Evolutionary conservation across 306 rosid species (phyloP).

Genomic region (Pueraria montana): DNA sequence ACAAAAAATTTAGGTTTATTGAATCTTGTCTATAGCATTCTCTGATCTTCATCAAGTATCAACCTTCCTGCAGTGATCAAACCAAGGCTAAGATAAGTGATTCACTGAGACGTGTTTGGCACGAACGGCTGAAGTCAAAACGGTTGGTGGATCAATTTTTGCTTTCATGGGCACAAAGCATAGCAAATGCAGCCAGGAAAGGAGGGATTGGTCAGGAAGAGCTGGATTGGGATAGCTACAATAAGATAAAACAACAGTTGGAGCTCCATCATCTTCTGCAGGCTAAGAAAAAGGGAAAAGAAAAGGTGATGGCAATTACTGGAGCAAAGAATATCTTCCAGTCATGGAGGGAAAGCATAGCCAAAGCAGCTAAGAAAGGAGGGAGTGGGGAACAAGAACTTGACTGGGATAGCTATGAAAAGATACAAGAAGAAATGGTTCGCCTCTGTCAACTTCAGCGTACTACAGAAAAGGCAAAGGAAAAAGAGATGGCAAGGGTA

Average conservation of each 20-base stretch:
- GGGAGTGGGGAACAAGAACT: conserved; percentile 69
- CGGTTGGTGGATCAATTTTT: conserved; percentile 55
- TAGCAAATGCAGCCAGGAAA: conserved; percentile 78
- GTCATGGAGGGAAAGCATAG: conserved; percentile 59
- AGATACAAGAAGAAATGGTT: conserved; percentile 62
- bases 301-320: conserved; percentile 45
- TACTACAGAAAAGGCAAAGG: conserved; percentile 62
- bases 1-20: conserved; percentile 7
- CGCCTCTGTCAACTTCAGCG: conserved; percentile 54
- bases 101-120: conserved; percentile 69
- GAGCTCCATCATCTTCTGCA: conserved; percentile 32
- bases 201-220: conserved; percentile 73
- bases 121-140: conserved; percentile 66
- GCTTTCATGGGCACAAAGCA: conserved; percentile 65
- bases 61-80: conserved; percentile 64
- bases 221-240: conserved; percentile 63
- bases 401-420: conserved; percentile 80
- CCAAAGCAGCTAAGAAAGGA: conserved; percentile 82
- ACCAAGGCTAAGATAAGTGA: conserved; percentile 80
- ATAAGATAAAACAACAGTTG: conserved; percentile 50
- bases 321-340: conserved; percentile 52
- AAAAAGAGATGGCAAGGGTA: conserved; percentile 57
- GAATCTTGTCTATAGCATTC: conserved; percentile 27
- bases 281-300: conserved; percentile 56
- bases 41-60: conserved; percentile 5